Percentiles rank a stretch among this genome's conserved stretches.
phyloP scores from a whole-genome alignment of 1,139 yeast genomes.

The Debaryomyces udenii region DNA sequence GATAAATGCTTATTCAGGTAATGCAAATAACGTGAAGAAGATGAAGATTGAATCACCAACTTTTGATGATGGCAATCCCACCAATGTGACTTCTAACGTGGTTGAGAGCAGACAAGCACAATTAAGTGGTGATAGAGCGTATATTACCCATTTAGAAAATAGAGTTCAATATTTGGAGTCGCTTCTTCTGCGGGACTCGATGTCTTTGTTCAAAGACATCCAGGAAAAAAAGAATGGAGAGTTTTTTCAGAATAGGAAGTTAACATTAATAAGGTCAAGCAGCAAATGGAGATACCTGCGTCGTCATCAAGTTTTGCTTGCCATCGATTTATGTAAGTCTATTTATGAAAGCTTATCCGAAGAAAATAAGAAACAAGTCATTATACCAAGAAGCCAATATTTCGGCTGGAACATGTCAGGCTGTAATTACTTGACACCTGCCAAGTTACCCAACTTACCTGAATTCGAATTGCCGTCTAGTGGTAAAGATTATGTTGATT shows the following conservation, averaged over 20 bases:
- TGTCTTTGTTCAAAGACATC: conserved; percentile 20
- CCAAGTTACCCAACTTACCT: conserved; percentile 41
- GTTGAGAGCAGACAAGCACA: conserved; percentile 18
- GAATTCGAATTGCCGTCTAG: conserved; percentile 21
- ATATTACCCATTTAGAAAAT: conserved; percentile 41
- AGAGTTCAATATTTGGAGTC: conserved; percentile 45
- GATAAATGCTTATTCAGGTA: background rate
- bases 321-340: conserved; percentile 46
- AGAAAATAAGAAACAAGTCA: conserved; percentile 39
- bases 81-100: conserved; percentile 1
- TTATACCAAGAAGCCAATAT: conserved; percentile 58
- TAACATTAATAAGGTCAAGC: conserved; percentile 26
- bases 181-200: conserved; percentile 26
- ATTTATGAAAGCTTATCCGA: conserved; percentile 42
- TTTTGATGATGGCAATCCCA: conserved; percentile 15
- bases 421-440: conserved; percentile 48
- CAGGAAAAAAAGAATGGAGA: conserved; percentile 20
- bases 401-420: conserved; percentile 74
- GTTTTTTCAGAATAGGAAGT: conserved; percentile 19
- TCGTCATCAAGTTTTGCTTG: conserved; percentile 52
- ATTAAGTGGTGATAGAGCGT: conserved; percentile 19
- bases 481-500: conserved; percentile 33
- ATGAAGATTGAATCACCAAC: conserved; percentile 17
- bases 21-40: conserved; percentile 8
- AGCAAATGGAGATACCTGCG: conserved; percentile 55